Evolutionary conservation across 2,329 filamentous ascomycete species (phyloP).

Genomic region (Exophiala sp.): DNA sequence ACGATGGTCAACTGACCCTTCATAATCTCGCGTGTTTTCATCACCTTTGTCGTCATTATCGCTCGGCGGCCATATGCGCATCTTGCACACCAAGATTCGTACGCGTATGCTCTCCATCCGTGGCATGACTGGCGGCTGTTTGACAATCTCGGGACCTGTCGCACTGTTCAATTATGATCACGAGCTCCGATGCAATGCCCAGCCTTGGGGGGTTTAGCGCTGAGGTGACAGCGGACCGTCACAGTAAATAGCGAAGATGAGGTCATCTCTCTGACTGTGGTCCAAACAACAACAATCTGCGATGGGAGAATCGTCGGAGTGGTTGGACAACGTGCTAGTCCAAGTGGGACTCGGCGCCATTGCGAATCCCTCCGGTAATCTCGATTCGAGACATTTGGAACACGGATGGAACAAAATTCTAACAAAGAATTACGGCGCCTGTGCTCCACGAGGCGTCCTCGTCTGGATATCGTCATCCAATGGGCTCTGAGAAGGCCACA

Average conservation of each 20-base stretch:
- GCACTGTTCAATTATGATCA: not conserved
- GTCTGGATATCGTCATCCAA: conserved; percentile 1
- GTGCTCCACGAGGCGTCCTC: conserved; percentile 6
- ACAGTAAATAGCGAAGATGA: not conserved
- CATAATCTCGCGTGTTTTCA: conserved; percentile 7
- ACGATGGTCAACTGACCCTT: conserved; percentile 21
- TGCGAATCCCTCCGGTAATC: conserved; percentile 16
- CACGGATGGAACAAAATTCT: conserved; percentile 21
- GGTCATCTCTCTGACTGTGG: not conserved
- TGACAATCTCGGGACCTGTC: not conserved
- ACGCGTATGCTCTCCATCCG: not conserved
- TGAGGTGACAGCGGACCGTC: not conserved
- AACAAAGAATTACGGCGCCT: conserved; percentile 3
- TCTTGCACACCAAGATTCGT: not conserved
- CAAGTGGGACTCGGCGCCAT: not conserved
- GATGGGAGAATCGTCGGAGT: too few relatives aligned
- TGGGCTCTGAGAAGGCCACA: not conserved
- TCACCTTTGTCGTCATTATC: not conserved
- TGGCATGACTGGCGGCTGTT: not conserved
- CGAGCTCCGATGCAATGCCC: not conserved
- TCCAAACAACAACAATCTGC: too few relatives aligned
- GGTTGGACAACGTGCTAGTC: not conserved
- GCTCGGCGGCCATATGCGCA: not conserved
- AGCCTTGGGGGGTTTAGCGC: not conserved
- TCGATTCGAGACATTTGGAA: conserved; percentile 24